Evolutionary conservation across 805 yeast species (phyloP), one percentile per base, ranked within the genome.

Genomic region (Pichia kluyveri): DNA sequence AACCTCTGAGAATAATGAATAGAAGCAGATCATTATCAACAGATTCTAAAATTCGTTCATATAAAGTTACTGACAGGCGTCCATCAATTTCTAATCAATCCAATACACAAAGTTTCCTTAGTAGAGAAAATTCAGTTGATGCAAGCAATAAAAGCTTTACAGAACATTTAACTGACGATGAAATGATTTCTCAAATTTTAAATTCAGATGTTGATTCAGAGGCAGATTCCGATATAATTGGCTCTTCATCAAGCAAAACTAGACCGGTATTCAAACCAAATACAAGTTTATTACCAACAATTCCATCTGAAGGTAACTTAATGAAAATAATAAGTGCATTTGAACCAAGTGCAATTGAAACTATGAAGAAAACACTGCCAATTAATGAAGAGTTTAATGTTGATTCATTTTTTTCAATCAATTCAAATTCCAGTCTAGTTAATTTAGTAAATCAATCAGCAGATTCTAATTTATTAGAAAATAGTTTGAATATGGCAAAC

Each of bases 291-390:
- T 42, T 55, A 44, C 56, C 58, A 38, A 57, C 60, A 6, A 57
- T 57, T 36, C 59, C 59, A 34, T 56, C 59, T 8, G 60, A 57
- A 44, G 55, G 60, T 18, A 54, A 56, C 42, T 47, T 57, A 18
- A 50, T 48, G 46, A 51, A 51, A 5, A 41, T 53, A 15, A 51
- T 55, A 51, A 51, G 49, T 37, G 45, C 36, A 18, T 15, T 54
- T 5, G 44, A 39, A 18, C 7, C 51, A 30, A 31, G 43, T 12
- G 11, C 46, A 30, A n/a, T 42, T 5, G 46, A 48, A 17, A 8
- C 41, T 9, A 28, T 39, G 15, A 40, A 40, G n/a, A 46, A 41
- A 27, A 10, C 37, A 34, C 17, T 34, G 8, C n/a, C 37, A 14
- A 34, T 34, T 1, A 34, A n/a, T 39, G n/a, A 15, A 5, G 51